Evolutionary conservation across 306 rosid species (phyloP).

Genomic region (Quercus rubra): DNA sequence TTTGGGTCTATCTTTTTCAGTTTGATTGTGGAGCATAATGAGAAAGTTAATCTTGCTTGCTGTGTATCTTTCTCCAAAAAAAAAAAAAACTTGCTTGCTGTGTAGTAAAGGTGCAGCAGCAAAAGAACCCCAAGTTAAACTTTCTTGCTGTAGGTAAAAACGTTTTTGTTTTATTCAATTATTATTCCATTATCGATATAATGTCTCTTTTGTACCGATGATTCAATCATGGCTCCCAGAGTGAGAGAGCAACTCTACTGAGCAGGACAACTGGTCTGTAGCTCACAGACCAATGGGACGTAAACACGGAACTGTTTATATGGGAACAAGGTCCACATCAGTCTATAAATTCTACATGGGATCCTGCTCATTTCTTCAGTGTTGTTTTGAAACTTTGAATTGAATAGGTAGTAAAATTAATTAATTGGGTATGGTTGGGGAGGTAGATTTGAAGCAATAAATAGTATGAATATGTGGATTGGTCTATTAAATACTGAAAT

Average conservation of each 20-base stretch:
- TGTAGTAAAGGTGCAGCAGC: background rate
- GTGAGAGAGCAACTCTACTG: conserved; percentile 23
- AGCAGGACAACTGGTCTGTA: conserved; percentile 45
- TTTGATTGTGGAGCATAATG: no score
- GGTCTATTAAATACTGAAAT: conserved; percentile 46
- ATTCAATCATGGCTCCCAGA: conserved; percentile 56
- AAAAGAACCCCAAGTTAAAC: background rate
- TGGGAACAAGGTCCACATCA: conserved; percentile 23
- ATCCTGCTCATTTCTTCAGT: conserved; percentile 12
- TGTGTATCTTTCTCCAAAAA: no score
- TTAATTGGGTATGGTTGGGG: conserved; percentile 46
- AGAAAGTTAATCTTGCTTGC: background rate
- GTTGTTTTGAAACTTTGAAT: conserved; percentile 13
- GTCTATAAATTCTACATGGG: conserved; percentile 21
- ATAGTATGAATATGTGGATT: conserved; percentile 29
- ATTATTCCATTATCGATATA: background rate
- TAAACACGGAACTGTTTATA: conserved; percentile 2
- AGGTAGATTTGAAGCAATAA: conserved; percentile 57
- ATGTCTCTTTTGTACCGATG: conserved; percentile 50
- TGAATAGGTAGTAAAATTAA: conserved; percentile 25
- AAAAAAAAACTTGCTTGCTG: background rate
- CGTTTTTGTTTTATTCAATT: background rate
- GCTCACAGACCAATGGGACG: conserved; percentile 25
- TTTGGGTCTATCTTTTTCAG: no score
- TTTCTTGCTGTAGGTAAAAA: background rate